Percentiles rank a stretch among this genome's conserved stretches.
phyloP scores from a whole-genome alignment of 495 filamentous ascomycete genomes.

The Evernia prunastri region DNA sequence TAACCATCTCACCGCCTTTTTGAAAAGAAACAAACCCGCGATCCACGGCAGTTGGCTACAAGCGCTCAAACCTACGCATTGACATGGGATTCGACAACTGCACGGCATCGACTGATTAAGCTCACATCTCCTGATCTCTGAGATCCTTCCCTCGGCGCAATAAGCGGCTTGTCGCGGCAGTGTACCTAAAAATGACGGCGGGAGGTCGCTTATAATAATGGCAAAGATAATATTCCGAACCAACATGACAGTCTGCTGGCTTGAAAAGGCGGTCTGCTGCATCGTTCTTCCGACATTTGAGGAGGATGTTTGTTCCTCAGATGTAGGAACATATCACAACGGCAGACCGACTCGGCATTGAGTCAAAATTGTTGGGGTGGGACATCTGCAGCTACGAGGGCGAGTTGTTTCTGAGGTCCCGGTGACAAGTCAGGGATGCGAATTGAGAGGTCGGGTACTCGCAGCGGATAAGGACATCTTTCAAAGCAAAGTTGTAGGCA shows the following conservation, averaged over 20 bases:
- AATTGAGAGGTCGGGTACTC: not conserved
- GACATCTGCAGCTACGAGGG: not conserved
- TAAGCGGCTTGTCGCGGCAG: not conserved
- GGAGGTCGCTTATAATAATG: not conserved
- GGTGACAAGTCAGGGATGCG: no score
- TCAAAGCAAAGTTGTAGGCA: not conserved
- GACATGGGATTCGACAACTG: not conserved
- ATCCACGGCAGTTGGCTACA: not conserved
- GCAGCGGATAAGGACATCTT: not conserved
- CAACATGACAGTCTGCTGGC: not conserved
- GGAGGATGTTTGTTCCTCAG: not conserved
- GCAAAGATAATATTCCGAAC: not conserved
- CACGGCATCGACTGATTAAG: not conserved
- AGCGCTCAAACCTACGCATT: constrained; percentile 5
- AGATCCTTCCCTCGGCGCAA: not conserved
- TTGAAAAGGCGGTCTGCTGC: not conserved
- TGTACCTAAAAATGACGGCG: not conserved
- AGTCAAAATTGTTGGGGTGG: not conserved
- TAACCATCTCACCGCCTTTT: not conserved
- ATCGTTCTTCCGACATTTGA: not conserved
- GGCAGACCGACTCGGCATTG: not conserved
- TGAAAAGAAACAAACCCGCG: not conserved
- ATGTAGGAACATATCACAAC: not conserved
- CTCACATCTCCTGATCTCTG: not conserved
- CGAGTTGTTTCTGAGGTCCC: not conserved